A percentile compares a stretch with the other conserved stretches of the same genome.
Conservation (phyloP, 768 basidiomycete species). For the Asterophora parasitica region DNA sequence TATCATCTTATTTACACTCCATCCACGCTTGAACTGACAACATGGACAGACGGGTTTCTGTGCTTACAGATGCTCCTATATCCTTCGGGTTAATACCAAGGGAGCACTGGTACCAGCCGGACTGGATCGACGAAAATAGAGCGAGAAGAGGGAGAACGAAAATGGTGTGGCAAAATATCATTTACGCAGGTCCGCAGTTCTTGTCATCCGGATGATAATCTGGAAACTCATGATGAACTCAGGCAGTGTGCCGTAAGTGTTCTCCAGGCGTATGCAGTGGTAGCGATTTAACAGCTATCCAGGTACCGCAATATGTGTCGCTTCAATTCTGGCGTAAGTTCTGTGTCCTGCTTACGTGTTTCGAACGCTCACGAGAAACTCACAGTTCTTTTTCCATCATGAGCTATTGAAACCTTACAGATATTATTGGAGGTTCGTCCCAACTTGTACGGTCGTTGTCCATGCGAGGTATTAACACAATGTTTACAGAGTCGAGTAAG, state of each 20-base stretch:
- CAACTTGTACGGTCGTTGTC: neutral
- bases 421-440: slow-evolving; percentile 72
- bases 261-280: neutral
- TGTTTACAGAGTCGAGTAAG: slow-evolving; percentile 65
- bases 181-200: slow-evolving; percentile 48
- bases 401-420: slow-evolving; percentile 69
- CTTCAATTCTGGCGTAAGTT: slow-evolving; percentile 82
- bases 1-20: slow-evolving; percentile 11
- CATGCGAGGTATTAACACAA: neutral
- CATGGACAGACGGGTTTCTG: slow-evolving; percentile 39
- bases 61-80: slow-evolving; percentile 54
- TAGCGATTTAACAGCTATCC: neutral
- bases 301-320: slow-evolving; percentile 96
- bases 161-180: slow-evolving; percentile 59
- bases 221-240: slow-evolving; percentile 8
- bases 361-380: slow-evolving; percentile 1
- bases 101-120: slow-evolving; percentile 78
- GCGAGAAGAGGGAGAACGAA: slow-evolving; percentile 55
- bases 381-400: slow-evolving; percentile 80
- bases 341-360: neutral
- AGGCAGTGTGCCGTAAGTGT: slow-evolving; percentile 70
- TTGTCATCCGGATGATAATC: neutral
- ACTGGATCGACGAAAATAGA: slow-evolving; percentile 71
- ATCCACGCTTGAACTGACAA: neutral
- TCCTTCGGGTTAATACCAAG: slow-evolving; percentile 68